Conservation (phyloP, 2,329 filamentous ascomycete species). For the Pleoardoris graminearum region DNA sequence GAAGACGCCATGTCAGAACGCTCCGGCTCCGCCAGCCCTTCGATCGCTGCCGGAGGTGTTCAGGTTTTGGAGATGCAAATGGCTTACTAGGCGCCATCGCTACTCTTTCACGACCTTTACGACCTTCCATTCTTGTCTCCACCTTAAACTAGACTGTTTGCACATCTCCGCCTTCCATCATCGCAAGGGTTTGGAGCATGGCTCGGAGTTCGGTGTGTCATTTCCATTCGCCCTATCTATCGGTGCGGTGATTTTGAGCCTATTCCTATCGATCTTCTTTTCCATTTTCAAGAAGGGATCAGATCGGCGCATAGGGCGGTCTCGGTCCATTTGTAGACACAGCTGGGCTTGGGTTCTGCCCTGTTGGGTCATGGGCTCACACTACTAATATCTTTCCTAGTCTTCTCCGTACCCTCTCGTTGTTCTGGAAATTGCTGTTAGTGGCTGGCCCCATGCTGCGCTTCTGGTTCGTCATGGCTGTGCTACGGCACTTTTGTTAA, state of each 20-base stretch:
- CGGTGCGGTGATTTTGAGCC: slow-evolving; percentile 19
- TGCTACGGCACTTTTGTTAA: slow-evolving; percentile 32
- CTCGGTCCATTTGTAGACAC: slow-evolving; percentile 38
- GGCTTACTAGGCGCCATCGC: slow-evolving; percentile 40
- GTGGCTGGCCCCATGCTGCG: slow-evolving; percentile 45
- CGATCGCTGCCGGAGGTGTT: slow-evolving; percentile 47
- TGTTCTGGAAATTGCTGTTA: slow-evolving; percentile 38
- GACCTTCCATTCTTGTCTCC: slow-evolving; percentile 26
- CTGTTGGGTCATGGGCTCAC: slow-evolving; percentile 28
- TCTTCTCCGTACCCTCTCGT: slow-evolving; percentile 42
- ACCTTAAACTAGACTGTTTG: slow-evolving; percentile 39
- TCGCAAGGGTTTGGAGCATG: slow-evolving; percentile 37
- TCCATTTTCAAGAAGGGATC: slow-evolving; percentile 30
- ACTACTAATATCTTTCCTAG: slow-evolving; percentile 44
- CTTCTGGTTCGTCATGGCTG: slow-evolving; percentile 32
- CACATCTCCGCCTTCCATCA: slow-evolving; percentile 34
- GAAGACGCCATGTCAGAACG: slow-evolving; percentile 71
- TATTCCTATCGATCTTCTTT: slow-evolving; percentile 10
- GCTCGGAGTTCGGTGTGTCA: slow-evolving; percentile 33
- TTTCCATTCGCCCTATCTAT: slow-evolving; percentile 22
- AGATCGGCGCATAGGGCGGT: slow-evolving; percentile 42
- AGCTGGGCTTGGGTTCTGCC: slow-evolving; percentile 40
- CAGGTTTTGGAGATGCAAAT: slow-evolving; percentile 50
- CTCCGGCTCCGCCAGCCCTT: slow-evolving; percentile 48
- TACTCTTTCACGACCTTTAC: slow-evolving; percentile 20